A percentile compares a stretch with the other conserved stretches of the same genome.
Conservation (phyloP, 2,329 filamentous ascomycete genomes). For the Colletotrichum camelliae region DNA sequence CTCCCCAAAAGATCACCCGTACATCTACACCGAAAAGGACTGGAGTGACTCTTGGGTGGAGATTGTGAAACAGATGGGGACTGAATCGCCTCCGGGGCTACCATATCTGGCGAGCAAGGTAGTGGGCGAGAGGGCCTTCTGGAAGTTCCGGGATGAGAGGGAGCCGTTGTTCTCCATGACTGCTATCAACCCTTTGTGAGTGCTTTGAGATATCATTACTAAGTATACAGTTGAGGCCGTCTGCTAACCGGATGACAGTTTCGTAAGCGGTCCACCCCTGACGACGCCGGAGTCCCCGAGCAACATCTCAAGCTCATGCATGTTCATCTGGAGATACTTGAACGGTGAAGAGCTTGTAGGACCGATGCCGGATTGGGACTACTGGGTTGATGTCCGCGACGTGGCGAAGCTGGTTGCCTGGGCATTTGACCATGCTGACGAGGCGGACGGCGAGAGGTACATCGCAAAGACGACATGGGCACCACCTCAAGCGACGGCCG, state of each 20-base stretch:
- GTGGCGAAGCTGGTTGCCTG: conserved; percentile 45
- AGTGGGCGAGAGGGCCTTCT: conserved; percentile 33
- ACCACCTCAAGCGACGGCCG: conserved; percentile 41
- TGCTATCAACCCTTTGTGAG: conserved; percentile 42
- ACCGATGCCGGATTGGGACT: conserved; percentile 1
- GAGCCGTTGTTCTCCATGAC: conserved; percentile 39
- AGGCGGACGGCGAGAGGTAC: conserved; percentile 46
- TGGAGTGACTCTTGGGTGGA: conserved; percentile 26
- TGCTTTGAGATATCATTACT: conserved; percentile 27
- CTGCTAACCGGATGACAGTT: conserved; percentile 21
- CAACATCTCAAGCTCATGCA: neutral
- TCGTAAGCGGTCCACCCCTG: neutral
- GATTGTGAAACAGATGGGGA: conserved; percentile 17
- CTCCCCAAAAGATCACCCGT: neutral
- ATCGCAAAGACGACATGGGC: conserved; percentile 36
- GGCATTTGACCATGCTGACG: conserved; percentile 36
- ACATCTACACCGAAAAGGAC: conserved; percentile 27
- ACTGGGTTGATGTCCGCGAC: conserved; percentile 48
- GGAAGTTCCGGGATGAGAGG: conserved; percentile 36
- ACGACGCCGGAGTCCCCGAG: neutral
- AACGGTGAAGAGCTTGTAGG: neutral
- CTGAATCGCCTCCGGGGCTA: conserved; percentile 16
- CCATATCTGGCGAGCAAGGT: conserved; percentile 36
- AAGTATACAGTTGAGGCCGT: conserved; percentile 31
- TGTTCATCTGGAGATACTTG: neutral